These are phyloP conservation scores for Globisporangium paddicum DNA, from an alignment of 352 stramenopile species.

Conservation along the genomic window DNA sequence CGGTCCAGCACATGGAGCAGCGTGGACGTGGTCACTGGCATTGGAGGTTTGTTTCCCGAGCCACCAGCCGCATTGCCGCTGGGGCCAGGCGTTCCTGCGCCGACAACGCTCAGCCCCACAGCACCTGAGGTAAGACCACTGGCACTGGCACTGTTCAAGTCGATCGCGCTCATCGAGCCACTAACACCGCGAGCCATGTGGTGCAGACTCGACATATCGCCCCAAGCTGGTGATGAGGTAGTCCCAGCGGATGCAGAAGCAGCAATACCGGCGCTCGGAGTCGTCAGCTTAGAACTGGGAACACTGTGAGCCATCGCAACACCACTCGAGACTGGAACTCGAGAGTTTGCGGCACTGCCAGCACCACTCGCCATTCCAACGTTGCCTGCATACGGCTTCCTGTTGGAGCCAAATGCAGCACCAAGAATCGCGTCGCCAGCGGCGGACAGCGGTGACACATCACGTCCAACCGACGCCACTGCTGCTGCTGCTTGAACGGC, in stretches of 20 bases:
- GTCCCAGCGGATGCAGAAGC: slow-evolving; percentile 7
- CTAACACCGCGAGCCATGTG: slow-evolving; percentile 26
- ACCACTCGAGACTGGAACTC: not conserved
- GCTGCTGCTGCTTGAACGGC: slow-evolving; percentile 69
- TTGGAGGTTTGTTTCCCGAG: slow-evolving; percentile 16
- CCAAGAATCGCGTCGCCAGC: slow-evolving; percentile 48
- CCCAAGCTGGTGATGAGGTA: slow-evolving; percentile 17
- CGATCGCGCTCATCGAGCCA: slow-evolving; percentile 21
- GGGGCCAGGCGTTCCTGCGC: slow-evolving; percentile 5
- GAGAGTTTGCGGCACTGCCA: slow-evolving; percentile 3
- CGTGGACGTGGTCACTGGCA: slow-evolving; percentile 76
- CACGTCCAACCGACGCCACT: slow-evolving; percentile 49
- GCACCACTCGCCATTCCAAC: slow-evolving; percentile 6
- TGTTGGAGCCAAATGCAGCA: slow-evolving; percentile 36
- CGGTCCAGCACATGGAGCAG: slow-evolving; percentile 78
- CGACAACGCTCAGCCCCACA: slow-evolving; percentile 3
- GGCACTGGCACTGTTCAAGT: slow-evolving; percentile 7
- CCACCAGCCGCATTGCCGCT: not conserved
- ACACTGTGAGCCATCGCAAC: slow-evolving; percentile 4
- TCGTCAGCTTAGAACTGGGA: slow-evolving; percentile 5
- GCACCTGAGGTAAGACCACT: slow-evolving; percentile 2
- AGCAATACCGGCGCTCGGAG: slow-evolving; percentile 5
- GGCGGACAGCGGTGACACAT: slow-evolving; percentile 38
- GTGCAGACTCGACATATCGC: slow-evolving; percentile 22
- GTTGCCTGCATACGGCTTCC: slow-evolving; percentile 33